Base-by-base conservation (phyloP, 352 stramenopile species). In the Pythium sukuiense region DNA sequence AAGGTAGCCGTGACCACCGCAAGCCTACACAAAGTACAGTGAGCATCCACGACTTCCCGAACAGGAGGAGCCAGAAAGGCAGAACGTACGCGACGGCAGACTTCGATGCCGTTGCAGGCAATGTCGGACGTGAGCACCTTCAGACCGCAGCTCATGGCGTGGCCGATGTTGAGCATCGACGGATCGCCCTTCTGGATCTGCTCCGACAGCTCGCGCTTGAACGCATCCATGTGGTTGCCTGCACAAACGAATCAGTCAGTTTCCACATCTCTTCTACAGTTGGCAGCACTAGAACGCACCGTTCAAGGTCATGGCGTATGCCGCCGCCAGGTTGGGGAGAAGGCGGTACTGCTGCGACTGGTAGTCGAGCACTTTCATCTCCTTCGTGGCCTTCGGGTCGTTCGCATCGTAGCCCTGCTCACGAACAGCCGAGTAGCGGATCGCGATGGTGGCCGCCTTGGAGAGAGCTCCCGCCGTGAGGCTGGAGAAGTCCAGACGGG, bases 261-360 rank as follows among this genome's bases (percentile, higher is more conserved):
- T 8, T 32, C 32, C 13, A 16, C 3, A 27, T n/a, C 8, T 30
- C 54, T 13, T 41, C 39, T 26, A 9, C 33, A n/a, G 26, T 13
- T 8, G 41, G 0, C 16, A 39, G 18, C 20, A 2, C 4, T n/a
- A 39, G 16, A 12, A 35, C 54, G 49, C 53, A 80, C 75, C 80
- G 7, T 69, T 85, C 37, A 88, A 52, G 82, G 76, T 96, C 84
- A 81, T 97, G 80, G 90, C 94, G 69, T 98, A 98, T 12, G 92
- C 89, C 6, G 82, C 79, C 13, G 95, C 95, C 35, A 99, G 69
- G 43, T 97, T 73, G 32, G 95, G 94, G 35, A 99, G 81, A 14
- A 99, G 79, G 20, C 95, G 90, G 76, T 98, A 96, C 73, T 98
- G 95, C 74, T 99, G 95, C 72, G 93, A 92, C 56, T 95, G 92